Conservation (phyloP, 2,329 filamentous ascomycete genomes). For the Claviceps digitariae region DNA sequence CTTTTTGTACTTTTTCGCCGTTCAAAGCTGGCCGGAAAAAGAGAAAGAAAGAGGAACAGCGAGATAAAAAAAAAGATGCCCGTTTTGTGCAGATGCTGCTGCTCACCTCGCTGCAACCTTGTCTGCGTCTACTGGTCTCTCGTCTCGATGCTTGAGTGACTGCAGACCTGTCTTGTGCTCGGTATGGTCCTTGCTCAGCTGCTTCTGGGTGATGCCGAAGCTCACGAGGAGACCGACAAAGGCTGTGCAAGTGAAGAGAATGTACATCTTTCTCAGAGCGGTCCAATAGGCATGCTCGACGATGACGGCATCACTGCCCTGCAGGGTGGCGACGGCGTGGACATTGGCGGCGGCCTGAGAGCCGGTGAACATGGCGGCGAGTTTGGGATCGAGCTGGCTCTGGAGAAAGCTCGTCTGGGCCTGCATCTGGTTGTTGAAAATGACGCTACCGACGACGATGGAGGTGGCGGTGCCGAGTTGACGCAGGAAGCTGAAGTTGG, state of each 20-base stretch:
- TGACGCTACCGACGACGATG: slow-evolving; percentile 61
- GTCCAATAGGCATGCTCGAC: slow-evolving; percentile 34
- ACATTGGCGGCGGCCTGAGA: slow-evolving; percentile 47
- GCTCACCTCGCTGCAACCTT: no score
- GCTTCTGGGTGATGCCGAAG: slow-evolving; percentile 33
- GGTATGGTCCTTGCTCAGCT: slow-evolving; percentile 39
- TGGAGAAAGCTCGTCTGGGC: slow-evolving; percentile 35
- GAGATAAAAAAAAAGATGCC: background rate
- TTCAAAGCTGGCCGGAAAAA: no score
- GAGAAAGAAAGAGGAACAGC: no score
- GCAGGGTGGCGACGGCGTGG: slow-evolving; percentile 38
- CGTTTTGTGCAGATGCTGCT: no score
- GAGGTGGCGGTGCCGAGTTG: slow-evolving; percentile 55
- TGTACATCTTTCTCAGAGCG: slow-evolving; percentile 42
- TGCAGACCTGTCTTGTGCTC: slow-evolving; percentile 46
- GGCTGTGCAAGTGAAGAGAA: slow-evolving; percentile 38
- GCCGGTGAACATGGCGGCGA: slow-evolving; percentile 42
- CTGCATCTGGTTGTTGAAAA: slow-evolving; percentile 65
- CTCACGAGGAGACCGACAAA: slow-evolving; percentile 33
- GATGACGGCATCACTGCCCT: slow-evolving; percentile 26
- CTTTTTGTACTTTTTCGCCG: no score
- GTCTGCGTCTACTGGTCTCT: background rate
- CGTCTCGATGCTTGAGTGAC: slow-evolving; percentile 21
- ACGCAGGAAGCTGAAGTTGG: slow-evolving; percentile 53
- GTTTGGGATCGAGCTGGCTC: slow-evolving; percentile 33